Evolutionary conservation across 345 rosid species (phyloP).

Genomic region (Populus pruinosa): DNA sequence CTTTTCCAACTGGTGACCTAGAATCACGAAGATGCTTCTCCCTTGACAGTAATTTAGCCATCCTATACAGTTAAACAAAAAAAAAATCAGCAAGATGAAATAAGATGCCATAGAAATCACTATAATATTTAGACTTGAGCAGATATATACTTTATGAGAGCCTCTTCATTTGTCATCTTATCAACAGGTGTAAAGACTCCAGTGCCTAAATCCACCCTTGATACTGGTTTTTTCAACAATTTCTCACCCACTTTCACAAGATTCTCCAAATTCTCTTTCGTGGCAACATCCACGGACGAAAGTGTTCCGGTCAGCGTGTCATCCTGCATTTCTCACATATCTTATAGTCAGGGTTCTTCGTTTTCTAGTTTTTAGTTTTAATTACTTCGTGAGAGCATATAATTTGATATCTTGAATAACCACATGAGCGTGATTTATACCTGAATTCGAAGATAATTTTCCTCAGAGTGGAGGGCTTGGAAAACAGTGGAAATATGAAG

Average conservation of each 20-base stretch:
- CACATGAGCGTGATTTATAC: too few relatives aligned
- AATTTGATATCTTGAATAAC: too few relatives aligned
- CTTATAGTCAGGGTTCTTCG: too few relatives aligned
- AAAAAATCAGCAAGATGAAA: background rate
- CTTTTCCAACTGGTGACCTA: slow-evolving; percentile 31
- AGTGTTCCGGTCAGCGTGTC: slow-evolving; percentile 47
- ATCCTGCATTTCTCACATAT: background rate
- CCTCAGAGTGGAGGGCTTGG: slow-evolving; percentile 41
- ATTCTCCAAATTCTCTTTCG: slow-evolving; percentile 18
- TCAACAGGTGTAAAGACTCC: slow-evolving; percentile 38
- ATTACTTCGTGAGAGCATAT: too few relatives aligned
- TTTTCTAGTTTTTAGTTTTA: too few relatives aligned
- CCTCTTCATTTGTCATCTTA: slow-evolving; percentile 44
- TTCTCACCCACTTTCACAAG: slow-evolving; percentile 46
- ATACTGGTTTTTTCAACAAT: slow-evolving; percentile 48
- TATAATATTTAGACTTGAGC: background rate
- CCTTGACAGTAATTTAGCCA: slow-evolving; percentile 54
- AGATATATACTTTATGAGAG: slow-evolving; percentile 43
- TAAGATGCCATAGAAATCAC: background rate
- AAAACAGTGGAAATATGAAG: slow-evolving; percentile 48
- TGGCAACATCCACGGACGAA: too few relatives aligned
- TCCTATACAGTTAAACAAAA: slow-evolving; percentile 25
- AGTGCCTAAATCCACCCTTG: slow-evolving; percentile 44
- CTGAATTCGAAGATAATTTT: slow-evolving; percentile 37
- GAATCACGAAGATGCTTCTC: slow-evolving; percentile 49